phyloP scores from a whole-genome alignment of 164 flowering plant genomes.

The Stephania yunnanensis region DNA sequence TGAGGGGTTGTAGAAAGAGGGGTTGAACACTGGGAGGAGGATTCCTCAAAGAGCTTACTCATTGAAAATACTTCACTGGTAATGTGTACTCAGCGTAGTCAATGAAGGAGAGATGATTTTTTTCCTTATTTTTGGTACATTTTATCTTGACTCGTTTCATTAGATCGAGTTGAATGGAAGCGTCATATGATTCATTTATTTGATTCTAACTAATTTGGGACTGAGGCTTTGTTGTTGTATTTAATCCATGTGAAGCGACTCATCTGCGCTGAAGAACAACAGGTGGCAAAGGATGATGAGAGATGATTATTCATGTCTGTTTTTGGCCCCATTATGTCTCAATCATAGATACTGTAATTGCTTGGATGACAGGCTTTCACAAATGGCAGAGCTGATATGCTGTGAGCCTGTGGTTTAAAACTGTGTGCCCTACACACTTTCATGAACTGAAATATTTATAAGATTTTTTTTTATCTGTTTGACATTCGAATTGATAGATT shows the following conservation, averaged over 20 bases:
- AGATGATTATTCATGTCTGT: too few species aligned
- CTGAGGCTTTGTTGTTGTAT: too few species aligned
- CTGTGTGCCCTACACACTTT: background rate
- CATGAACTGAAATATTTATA: background rate
- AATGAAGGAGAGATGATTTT: background rate
- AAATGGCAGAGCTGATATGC: background rate
- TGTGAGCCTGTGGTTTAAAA: background rate
- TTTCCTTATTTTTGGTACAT: background rate
- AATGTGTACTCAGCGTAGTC: background rate
- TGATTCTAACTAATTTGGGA: too few species aligned
- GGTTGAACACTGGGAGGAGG: background rate
- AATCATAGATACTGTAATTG: background rate
- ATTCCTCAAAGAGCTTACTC: background rate
- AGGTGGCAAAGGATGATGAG: too few species aligned
- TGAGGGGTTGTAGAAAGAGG: constrained; percentile 2
- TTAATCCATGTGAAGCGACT: too few species aligned
- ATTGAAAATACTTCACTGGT: background rate
- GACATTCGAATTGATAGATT: too few species aligned
- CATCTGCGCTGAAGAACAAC: too few species aligned
- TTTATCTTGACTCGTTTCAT: too few species aligned
- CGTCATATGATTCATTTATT: too few species aligned
- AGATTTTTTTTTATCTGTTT: too few species aligned
- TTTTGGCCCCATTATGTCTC: background rate
- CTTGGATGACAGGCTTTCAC: background rate
- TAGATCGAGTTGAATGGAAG: too few species aligned